A percentile compares a stretch with the other conserved stretches of the same genome.
These are phyloP conservation scores for Allium sativum DNA, from an alignment of 106 monocot species.

Conservation along the genomic window DNA sequence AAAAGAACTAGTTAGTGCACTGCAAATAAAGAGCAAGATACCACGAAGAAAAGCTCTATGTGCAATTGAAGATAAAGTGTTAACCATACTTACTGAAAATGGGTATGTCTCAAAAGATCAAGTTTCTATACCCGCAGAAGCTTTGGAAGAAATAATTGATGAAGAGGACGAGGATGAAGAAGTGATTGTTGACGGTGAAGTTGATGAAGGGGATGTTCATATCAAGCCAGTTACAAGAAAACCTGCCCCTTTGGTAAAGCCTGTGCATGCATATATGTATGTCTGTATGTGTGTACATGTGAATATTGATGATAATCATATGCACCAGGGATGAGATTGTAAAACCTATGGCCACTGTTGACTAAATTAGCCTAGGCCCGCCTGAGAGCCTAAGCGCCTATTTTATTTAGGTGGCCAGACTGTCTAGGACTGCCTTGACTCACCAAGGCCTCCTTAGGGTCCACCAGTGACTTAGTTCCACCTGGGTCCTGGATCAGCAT, in stretches of 20 bases:
- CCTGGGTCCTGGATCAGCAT: no score
- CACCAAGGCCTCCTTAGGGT: no score
- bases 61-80: conserved; percentile 74
- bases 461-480: no score
- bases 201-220: conserved; percentile 98
- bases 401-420: no score
- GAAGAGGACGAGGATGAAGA: conserved; percentile 92
- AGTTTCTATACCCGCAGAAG: conserved; percentile 23
- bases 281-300: no score
- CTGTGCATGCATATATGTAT: neutral
- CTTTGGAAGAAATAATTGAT: conserved; percentile 26
- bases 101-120: conserved; percentile 75
- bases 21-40: conserved; percentile 90
- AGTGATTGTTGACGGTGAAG: conserved; percentile 73
- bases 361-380: no score
- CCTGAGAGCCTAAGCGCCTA: no score
- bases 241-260: conserved; percentile 48
- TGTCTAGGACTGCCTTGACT: no score
- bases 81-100: conserved; percentile 71
- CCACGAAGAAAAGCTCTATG: conserved; percentile 83
- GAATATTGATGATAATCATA: no score
- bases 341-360: no score
- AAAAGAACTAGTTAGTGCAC: conserved; percentile 69
- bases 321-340: no score
- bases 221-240: conserved; percentile 70